Evolutionary conservation across 495 filamentous ascomycete species (phyloP).

Genomic region (Aspergillus diversus): DNA sequence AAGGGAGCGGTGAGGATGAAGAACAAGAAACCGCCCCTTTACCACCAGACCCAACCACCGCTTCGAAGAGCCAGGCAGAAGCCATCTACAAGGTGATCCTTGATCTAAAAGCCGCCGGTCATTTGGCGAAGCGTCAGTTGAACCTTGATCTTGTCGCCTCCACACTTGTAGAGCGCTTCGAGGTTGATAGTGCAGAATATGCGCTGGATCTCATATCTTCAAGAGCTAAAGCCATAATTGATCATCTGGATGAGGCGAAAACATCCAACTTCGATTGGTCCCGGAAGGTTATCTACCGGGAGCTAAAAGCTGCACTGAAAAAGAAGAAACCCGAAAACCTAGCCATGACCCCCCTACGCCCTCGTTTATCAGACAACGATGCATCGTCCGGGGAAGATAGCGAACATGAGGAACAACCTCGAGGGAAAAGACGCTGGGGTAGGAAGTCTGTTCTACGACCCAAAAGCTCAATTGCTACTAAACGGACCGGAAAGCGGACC

Average conservation of each 20-base stretch:
- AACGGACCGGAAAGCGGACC: constrained; percentile 53
- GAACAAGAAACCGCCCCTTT: constrained; percentile 27
- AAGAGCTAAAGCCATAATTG: constrained; percentile 36
- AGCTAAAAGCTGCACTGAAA: constrained; percentile 39
- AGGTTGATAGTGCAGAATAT: constrained; percentile 39
- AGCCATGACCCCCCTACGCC: constrained; percentile 41
- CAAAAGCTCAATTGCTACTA: constrained; percentile 44
- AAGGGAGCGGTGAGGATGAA: constrained; percentile 28
- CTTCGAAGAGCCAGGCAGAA: constrained; percentile 42
- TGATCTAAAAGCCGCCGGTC: constrained; percentile 43
- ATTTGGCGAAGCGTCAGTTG: constrained; percentile 51
- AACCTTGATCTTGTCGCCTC: constrained; percentile 42
- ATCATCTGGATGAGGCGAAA: constrained; percentile 45
- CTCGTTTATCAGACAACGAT: constrained; percentile 28
- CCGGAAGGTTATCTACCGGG: constrained; percentile 49
- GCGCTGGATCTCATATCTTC: constrained; percentile 42
- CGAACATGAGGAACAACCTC: constrained; percentile 29
- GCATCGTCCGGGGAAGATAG: constrained; percentile 47
- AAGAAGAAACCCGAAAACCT: constrained; percentile 30
- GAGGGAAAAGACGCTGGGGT: constrained; percentile 33
- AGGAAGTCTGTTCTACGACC: constrained; percentile 59
- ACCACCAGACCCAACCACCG: constrained; percentile 32
- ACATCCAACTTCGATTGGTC: constrained; percentile 44
- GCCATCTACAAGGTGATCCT: constrained; percentile 42
- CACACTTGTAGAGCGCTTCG: constrained; percentile 32